These are phyloP conservation scores for Rosa multiflora DNA, from an alignment of 306 rosid genomes.

Conservation along the genomic window DNA sequence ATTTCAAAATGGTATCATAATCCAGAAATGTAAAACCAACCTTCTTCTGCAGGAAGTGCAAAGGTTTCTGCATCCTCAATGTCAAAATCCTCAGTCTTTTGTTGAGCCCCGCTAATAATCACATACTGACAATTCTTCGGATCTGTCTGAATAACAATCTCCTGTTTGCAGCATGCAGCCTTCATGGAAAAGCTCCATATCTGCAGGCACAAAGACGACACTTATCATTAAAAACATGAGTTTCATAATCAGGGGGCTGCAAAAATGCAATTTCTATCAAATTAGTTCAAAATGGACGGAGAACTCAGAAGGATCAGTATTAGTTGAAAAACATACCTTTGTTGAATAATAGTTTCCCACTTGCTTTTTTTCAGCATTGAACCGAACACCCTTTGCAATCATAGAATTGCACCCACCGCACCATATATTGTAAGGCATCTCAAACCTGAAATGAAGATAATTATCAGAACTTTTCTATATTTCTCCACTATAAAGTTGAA, in stretches of 20 bases:
- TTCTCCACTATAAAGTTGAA: background rate
- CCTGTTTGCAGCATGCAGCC: slow-evolving; percentile 84
- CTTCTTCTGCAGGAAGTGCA: slow-evolving; percentile 87
- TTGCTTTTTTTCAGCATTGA: slow-evolving; percentile 96
- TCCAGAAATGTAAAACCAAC: slow-evolving; percentile 30
- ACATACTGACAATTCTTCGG: slow-evolving; percentile 82
- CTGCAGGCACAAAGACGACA: slow-evolving; percentile 40
- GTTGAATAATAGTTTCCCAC: slow-evolving; percentile 94
- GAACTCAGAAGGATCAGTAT: background rate
- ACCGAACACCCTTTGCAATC: slow-evolving; percentile 97
- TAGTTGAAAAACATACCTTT: slow-evolving; percentile 45
- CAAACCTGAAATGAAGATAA: slow-evolving; percentile 56
- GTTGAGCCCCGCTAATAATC: slow-evolving; percentile 75
- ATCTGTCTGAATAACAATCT: slow-evolving; percentile 87
- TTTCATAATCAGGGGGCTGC: background rate
- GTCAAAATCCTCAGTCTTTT: slow-evolving; percentile 73
- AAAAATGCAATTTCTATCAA: slow-evolving; percentile 3
- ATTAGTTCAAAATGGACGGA: background rate
- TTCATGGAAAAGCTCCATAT: slow-evolving; percentile 97
- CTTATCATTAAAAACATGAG: background rate
- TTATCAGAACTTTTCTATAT: background rate
- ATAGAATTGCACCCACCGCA: slow-evolving; percentile 98
- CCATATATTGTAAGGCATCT: slow-evolving; percentile 94
- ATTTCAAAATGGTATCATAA: background rate
- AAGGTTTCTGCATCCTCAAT: slow-evolving; percentile 88